Evolutionary conservation across 2,329 filamentous ascomycete species (phyloP).

Genomic region (Bipolaris oryzae): DNA sequence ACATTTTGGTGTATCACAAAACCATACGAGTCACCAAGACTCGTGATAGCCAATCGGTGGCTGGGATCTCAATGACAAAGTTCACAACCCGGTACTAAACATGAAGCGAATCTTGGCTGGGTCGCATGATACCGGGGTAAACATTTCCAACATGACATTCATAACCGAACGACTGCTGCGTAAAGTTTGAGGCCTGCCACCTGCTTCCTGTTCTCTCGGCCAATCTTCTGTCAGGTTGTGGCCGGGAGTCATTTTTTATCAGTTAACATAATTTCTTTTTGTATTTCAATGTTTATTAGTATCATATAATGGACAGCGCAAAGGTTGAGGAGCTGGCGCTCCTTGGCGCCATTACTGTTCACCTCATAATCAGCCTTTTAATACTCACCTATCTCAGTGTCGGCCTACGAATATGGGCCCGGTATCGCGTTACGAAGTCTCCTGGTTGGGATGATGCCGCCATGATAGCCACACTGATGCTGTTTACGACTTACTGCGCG

Average conservation of each 20-base stretch:
- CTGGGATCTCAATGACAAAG: constrained; percentile 16
- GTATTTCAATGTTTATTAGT: constrained; percentile 5
- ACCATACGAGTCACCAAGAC: constrained; percentile 12
- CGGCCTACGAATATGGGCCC: constrained; percentile 41
- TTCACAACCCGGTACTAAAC: constrained; percentile 18
- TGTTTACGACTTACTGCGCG: constrained; percentile 38
- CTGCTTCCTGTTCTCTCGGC: constrained; percentile 4
- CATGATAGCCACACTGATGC: constrained; percentile 36
- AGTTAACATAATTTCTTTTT: not conserved
- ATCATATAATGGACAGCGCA: constrained; percentile 10
- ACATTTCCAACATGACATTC: constrained; percentile 14
- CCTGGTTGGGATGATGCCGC: constrained; percentile 44
- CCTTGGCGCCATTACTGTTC: constrained; percentile 28
- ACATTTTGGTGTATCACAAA: constrained; percentile 16
- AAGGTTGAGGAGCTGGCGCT: constrained; percentile 25
- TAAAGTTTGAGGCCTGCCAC: not conserved
- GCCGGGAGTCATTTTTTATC: constrained; percentile 4
- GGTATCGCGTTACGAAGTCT: constrained; percentile 40
- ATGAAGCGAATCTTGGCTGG: constrained; percentile 17
- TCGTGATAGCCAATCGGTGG: constrained; percentile 16
- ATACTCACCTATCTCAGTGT: constrained; percentile 37
- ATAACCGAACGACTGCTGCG: constrained; percentile 19
- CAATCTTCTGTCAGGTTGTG: constrained; percentile 13
- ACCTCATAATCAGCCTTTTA: constrained; percentile 36
- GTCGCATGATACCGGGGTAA: constrained; percentile 14